These are phyloP conservation scores for Tylopilus sp. DNA, from an alignment of 768 basidiomycete genomes.

Conservation along the genomic window DNA sequence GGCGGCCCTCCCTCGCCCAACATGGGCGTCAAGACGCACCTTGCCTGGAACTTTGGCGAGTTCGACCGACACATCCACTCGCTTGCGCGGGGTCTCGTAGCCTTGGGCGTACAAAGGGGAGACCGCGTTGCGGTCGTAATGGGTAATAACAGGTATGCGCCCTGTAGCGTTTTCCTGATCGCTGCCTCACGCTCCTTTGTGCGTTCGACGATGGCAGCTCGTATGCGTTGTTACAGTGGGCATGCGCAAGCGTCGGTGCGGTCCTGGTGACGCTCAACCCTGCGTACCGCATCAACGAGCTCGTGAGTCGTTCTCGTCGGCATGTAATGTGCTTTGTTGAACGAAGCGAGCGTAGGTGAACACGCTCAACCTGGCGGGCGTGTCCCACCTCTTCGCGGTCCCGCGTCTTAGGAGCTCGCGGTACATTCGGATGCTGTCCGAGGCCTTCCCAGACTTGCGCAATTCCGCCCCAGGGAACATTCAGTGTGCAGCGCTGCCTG, in stretches of 20 bases:
- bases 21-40: constrained; percentile 43
- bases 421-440: constrained; percentile 58
- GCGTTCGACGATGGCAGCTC: constrained; percentile 39
- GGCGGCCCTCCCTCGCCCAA: constrained; percentile 58
- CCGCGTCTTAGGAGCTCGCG: constrained; percentile 63
- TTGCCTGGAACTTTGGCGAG: constrained; percentile 74
- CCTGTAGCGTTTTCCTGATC: neutral
- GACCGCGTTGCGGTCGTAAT: constrained; percentile 78
- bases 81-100: constrained; percentile 64
- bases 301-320: no score
- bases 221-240: constrained; percentile 83
- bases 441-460: constrained; percentile 55
- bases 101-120: constrained; percentile 68
- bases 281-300: constrained; percentile 67
- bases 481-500: constrained; percentile 55
- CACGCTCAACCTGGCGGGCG: constrained; percentile 60
- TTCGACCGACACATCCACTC: constrained; percentile 65
- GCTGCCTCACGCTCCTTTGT: neutral
- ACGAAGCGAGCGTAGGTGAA: constrained; percentile 41
- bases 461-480: constrained; percentile 50
- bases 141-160: constrained; percentile 75
- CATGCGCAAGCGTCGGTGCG: constrained; percentile 80
- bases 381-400: constrained; percentile 68
- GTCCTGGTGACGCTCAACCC: constrained; percentile 83
- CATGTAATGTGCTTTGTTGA: no score